Percentiles rank a stretch among this genome's conserved stretches.
These are phyloP conservation scores for Ascoidea tarda DNA, from an alignment of 805 yeast species.

Conservation along the genomic window DNA sequence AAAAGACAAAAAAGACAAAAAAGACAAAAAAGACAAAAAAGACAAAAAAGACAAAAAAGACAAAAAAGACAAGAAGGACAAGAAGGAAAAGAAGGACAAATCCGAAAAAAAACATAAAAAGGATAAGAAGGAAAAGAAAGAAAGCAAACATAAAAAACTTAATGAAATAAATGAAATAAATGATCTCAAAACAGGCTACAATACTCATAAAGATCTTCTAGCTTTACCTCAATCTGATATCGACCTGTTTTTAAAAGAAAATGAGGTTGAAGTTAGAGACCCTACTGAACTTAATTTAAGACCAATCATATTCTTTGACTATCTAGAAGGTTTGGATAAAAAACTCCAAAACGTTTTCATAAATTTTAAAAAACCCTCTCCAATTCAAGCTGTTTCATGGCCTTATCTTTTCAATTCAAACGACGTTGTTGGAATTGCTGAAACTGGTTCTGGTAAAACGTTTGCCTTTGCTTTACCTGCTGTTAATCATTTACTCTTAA, in stretches of 20 bases:
- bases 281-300: conserved; percentile 33
- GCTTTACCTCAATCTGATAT: conserved; percentile 37
- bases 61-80: conserved; percentile 12
- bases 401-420: conserved; percentile 67
- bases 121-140: conserved; percentile 15
- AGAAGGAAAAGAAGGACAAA: conserved; percentile 16
- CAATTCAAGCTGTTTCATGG: conserved; percentile 92
- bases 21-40: conserved; percentile 20
- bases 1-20: too few species aligned
- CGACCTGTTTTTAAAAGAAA: conserved; percentile 46
- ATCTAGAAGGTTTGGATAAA: conserved; percentile 37
- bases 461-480: conserved; percentile 98
- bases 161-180: conserved; percentile 23
- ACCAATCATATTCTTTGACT: conserved; percentile 59
- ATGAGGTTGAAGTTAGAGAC: conserved; percentile 75
- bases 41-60: conserved; percentile 17
- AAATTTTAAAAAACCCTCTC: conserved; percentile 83
- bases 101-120: conserved; percentile 16
- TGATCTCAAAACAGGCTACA: conserved; percentile 24
- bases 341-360: conserved; percentile 46
- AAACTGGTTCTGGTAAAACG: conserved; percentile 96
- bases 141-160: conserved; percentile 19
- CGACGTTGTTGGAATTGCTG: conserved; percentile 95
- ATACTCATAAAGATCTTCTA: conserved; percentile 25
- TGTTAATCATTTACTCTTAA: conserved; percentile 43